Percentiles rank a stretch among this genome's conserved stretches.
These are phyloP conservation scores for Claviceps digitariae DNA, from an alignment of 2,329 filamentous ascomycete species.

Conservation along the genomic window DNA sequence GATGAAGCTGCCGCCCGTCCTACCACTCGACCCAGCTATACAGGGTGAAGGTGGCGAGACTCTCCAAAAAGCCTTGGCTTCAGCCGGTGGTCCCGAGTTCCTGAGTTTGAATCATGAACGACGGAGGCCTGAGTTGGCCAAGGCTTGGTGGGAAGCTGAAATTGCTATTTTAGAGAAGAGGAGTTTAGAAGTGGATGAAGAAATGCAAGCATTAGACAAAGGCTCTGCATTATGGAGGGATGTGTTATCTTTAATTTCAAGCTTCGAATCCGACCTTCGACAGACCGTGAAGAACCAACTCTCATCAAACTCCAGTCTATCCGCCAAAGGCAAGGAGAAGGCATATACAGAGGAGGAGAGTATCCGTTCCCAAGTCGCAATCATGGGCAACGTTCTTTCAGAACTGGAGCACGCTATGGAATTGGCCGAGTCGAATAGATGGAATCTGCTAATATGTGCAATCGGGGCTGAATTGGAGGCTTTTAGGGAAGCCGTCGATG, in stretches of 20 bases:
- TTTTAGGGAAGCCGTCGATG: constrained; percentile 43
- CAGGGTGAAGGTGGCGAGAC: constrained; percentile 13
- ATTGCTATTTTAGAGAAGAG: constrained; percentile 39
- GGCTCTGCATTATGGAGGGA: constrained; percentile 55
- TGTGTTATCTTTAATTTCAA: constrained; percentile 42
- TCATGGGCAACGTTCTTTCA: constrained; percentile 42
- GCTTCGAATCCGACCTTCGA: constrained; percentile 53
- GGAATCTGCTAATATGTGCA: constrained; percentile 64
- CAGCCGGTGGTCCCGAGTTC: constrained; percentile 37
- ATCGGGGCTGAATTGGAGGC: constrained; percentile 62
- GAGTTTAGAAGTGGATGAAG: constrained; percentile 42
- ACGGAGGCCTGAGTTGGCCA: constrained; percentile 57
- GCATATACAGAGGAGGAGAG: constrained; percentile 21
- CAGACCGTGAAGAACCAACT: constrained; percentile 31
- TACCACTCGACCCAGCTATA: constrained; percentile 36
- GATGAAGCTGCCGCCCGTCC: constrained; percentile 42
- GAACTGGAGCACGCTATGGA: constrained; percentile 41
- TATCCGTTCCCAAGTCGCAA: constrained; percentile 32
- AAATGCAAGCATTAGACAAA: constrained; percentile 52
- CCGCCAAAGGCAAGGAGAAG: constrained; percentile 18
- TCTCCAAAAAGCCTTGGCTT: constrained; percentile 9
- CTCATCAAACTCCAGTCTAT: constrained; percentile 7
- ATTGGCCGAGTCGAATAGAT: constrained; percentile 46
- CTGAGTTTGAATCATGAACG: constrained; percentile 47
- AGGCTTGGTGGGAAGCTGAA: constrained; percentile 56